Conservation (phyloP, 2,329 filamentous ascomycete genomes). For the Fulvia fulva region DNA sequence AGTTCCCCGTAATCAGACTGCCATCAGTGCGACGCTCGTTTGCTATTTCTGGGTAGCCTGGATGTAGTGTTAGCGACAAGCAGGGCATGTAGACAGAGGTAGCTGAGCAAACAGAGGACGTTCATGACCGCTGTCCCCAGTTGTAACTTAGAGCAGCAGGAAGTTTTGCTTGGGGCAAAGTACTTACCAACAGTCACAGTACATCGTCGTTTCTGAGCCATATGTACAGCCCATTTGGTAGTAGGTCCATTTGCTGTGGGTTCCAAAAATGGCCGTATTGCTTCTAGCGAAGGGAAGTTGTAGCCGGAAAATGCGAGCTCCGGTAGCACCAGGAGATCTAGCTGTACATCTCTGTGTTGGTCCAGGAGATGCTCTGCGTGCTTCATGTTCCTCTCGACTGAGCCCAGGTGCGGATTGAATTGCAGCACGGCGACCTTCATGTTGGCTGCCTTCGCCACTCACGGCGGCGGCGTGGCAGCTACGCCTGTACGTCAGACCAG, state of each 20-base stretch:
- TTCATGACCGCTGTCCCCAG: too few species aligned
- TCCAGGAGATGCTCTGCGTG: slow-evolving; percentile 62
- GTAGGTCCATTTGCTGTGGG: slow-evolving; percentile 61
- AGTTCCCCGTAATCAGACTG: slow-evolving; percentile 33
- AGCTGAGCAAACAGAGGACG: too few species aligned
- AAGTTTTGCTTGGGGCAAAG: too few species aligned
- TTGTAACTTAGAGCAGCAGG: too few species aligned
- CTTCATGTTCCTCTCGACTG: slow-evolving; percentile 66
- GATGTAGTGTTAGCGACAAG: too few species aligned
- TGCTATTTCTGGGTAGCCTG: slow-evolving; percentile 62
- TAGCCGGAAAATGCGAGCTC: slow-evolving; percentile 77
- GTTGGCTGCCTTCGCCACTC: slow-evolving; percentile 2
- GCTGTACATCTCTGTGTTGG: slow-evolving; percentile 42
- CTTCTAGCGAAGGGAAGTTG: slow-evolving; percentile 66
- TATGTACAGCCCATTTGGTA: slow-evolving; percentile 66
- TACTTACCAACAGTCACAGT: slow-evolving; percentile 57
- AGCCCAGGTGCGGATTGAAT: slow-evolving; percentile 67
- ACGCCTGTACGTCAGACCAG: too few species aligned
- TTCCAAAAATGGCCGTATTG: slow-evolving; percentile 68
- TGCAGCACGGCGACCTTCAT: slow-evolving; percentile 70
- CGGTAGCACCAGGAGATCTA: slow-evolving; percentile 70
- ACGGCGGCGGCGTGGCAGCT: neutral
- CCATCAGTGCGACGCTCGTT: slow-evolving; percentile 16
- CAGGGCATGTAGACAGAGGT: too few species aligned
- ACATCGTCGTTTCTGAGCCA: slow-evolving; percentile 63